These are phyloP conservation scores for Echeveria elegans DNA, from an alignment of 164 flowering plant genomes.

Conservation along the genomic window DNA sequence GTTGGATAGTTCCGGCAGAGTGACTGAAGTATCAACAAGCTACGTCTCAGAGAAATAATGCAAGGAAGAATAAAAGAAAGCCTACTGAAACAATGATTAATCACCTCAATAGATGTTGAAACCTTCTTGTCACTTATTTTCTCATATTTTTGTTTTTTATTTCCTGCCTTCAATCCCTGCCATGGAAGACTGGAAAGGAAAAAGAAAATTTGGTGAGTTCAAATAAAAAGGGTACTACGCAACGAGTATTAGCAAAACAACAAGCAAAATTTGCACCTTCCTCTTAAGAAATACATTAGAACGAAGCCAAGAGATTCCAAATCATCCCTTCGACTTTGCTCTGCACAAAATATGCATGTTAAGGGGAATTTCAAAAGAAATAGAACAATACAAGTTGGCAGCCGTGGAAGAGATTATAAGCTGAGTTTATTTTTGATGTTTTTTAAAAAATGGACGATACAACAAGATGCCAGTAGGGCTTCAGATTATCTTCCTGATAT, in stretches of 20 bases:
- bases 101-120: slow-evolving; percentile 63
- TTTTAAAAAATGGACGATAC: too few species aligned
- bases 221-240: neutral
- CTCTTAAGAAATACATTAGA: slow-evolving; percentile 62
- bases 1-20: slow-evolving; percentile 86
- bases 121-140: slow-evolving; percentile 71
- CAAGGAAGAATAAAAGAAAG: too few species aligned
- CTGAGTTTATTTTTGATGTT: too few species aligned
- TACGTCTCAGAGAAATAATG: neutral
- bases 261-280: slow-evolving; percentile 31
- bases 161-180: slow-evolving; percentile 72
- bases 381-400: neutral
- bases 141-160: slow-evolving; percentile 63
- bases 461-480: too few species aligned
- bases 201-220: neutral
- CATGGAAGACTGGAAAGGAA: slow-evolving; percentile 48
- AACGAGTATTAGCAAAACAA: neutral
- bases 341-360: slow-evolving; percentile 19
- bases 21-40: slow-evolving; percentile 29
- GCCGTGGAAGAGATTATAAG: neutral
- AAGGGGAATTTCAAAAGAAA: neutral
- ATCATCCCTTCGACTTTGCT: slow-evolving; percentile 78
- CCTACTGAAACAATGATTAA: too few species aligned
- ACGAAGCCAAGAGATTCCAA: slow-evolving; percentile 70
- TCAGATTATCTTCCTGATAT: too few species aligned